phyloP scores from a whole-genome alignment of 2,329 filamentous ascomycete species.

The Metarhizium humberi region DNA sequence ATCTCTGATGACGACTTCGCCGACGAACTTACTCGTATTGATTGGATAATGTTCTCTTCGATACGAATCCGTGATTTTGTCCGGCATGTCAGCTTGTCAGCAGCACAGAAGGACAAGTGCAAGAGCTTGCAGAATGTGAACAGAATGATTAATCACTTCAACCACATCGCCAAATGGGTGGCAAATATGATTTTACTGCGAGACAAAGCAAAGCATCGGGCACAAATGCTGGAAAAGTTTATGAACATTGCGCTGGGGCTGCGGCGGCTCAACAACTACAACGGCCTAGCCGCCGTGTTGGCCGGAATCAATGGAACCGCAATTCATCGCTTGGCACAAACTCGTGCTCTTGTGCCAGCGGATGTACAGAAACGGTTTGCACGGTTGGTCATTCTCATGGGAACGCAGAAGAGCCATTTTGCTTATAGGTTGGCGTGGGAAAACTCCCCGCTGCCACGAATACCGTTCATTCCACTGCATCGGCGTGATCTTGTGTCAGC shows the following conservation, averaged over 20 bases:
- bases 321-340: slow-evolving; percentile 74
- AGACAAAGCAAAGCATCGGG: slow-evolving; percentile 93
- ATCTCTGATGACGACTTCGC: slow-evolving; percentile 78
- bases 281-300: slow-evolving; percentile 85
- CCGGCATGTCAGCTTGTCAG: slow-evolving; percentile 73
- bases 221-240: slow-evolving; percentile 86
- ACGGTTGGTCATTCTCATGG: slow-evolving; percentile 84
- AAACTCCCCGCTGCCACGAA: slow-evolving; percentile 80
- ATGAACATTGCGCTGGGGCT: slow-evolving; percentile 84
- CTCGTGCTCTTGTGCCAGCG: slow-evolving; percentile 62
- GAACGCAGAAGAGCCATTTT: slow-evolving; percentile 83
- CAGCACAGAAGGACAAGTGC: slow-evolving; percentile 63
- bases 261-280: slow-evolving; percentile 92
- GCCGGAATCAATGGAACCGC: slow-evolving; percentile 85
- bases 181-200: slow-evolving; percentile 77
- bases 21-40: slow-evolving; percentile 85
- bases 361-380: slow-evolving; percentile 76
- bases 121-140: slow-evolving; percentile 78
- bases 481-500: slow-evolving; percentile 84
- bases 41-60: slow-evolving; percentile 97
- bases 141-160: slow-evolving; percentile 89
- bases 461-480: slow-evolving; percentile 88
- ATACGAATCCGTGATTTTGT: slow-evolving; percentile 90
- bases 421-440: slow-evolving; percentile 97
- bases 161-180: slow-evolving; percentile 75